Evolutionary conservation across 225 moss, liverwort and hornwort genomes (phyloP), one percentile per base, ranked within the genome.

Genomic region (Lunularia cruciata): DNA sequence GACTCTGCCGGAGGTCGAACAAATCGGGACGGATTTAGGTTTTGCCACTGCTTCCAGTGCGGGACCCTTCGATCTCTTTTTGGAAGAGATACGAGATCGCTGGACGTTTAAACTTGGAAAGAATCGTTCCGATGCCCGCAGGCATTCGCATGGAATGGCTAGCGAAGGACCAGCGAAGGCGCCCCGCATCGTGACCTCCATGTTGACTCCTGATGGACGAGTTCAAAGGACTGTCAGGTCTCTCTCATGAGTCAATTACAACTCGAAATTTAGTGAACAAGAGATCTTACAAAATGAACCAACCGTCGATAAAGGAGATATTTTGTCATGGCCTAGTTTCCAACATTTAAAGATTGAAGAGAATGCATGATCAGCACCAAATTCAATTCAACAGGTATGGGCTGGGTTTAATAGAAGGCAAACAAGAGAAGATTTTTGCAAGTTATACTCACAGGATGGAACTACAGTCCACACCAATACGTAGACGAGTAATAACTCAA

Each of bases 391-490:
- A 43, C 7, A 43, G 43, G 43, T 7, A 15, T 43, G 43, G 15
- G n/a, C n/a, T n/a, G n/a, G n/a, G n/a, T n/a, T n/a, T n/a, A n/a
- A n/a, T n/a, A n/a, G n/a, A n/a, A n/a, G n/a, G n/a, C n/a, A n/a
- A n/a, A n/a, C n/a, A n/a, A n/a, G n/a, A n/a, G n/a, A n/a, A n/a
- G n/a, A n/a, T n/a, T n/a, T n/a, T n/a, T n/a, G n/a, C n/a, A n/a
- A n/a, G n/a, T n/a, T 33, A 8, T 47, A 65, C 65, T 47, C 31
- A 65, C 65, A 65, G 65, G 30, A 46, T 65, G 61, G 22, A n/a
- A 32, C 47, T 47, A 30, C 28, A 47, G 2, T 47, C 46, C 30
- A 65, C 65, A 47, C 46, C 18, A 47, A 32, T 25, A 22, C 60
- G 30, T 16, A 3, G 45, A 46, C 20, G 64, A 28, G 46, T 31